A percentile compares a stretch with the other conserved stretches of the same genome.
These are phyloP conservation scores for Ceratobasidium sp. DNA, from an alignment of 1,284 basidiomycete species.

Conservation along the genomic window DNA sequence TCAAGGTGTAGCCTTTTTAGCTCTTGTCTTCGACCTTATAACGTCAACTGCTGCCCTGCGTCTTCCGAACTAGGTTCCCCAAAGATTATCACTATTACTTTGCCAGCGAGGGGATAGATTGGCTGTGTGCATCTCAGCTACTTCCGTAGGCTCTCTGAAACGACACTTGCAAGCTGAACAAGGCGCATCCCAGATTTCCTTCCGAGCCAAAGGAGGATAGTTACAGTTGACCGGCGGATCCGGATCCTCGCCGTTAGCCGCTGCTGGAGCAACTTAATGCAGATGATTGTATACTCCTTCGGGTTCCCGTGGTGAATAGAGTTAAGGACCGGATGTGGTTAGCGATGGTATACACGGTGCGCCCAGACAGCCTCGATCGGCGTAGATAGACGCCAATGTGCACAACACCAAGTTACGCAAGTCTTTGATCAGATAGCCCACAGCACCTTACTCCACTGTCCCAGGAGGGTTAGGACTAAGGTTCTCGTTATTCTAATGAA, in stretches of 20 bases:
- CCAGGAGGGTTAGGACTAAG: not conserved
- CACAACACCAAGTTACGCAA: conserved; percentile 4
- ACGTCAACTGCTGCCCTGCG: too few species aligned
- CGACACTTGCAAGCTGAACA: conserved; percentile 10
- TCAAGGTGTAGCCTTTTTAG: too few species aligned
- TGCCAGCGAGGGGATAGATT: too few species aligned
- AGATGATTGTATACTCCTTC: conserved; percentile 34
- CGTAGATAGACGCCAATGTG: conserved; percentile 39
- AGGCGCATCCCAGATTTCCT: conserved; percentile 37
- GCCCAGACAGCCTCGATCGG: conserved; percentile 41
- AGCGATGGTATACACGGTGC: conserved; percentile 33
- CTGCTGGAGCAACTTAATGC: conserved; percentile 35
- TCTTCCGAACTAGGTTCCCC: too few species aligned
- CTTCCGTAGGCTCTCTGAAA: conserved; percentile 15
- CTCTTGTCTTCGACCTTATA: too few species aligned
- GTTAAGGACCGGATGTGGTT: conserved; percentile 22
- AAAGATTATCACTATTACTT: too few species aligned
- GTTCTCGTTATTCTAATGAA: not conserved
- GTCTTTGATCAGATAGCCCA: conserved; percentile 28
- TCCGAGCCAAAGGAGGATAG: conserved; percentile 32
- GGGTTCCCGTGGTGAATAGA: conserved; percentile 36
- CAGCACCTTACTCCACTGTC: conserved; percentile 15
- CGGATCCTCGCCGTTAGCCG: conserved; percentile 35
- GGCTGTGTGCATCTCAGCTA: conserved; percentile 37
- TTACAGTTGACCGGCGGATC: conserved; percentile 36